A percentile compares a stretch with the other conserved stretches of the same genome.
Conservation (phyloP, 148 eudicot genomes). For the Agrostemma githago region DNA sequence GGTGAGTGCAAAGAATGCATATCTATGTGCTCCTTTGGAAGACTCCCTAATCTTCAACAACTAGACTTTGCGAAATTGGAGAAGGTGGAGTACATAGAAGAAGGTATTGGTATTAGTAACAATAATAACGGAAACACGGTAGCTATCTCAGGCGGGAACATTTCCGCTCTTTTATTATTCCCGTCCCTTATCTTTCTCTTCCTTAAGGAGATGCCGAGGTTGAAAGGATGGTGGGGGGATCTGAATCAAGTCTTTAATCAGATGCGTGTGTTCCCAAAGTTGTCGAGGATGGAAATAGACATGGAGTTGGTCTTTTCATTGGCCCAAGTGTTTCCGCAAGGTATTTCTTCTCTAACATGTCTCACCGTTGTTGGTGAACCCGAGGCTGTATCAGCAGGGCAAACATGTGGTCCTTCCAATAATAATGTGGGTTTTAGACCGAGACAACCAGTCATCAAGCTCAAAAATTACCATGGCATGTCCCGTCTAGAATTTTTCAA, state of each 20-base stretch:
- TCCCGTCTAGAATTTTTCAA: no score
- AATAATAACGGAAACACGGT: no score
- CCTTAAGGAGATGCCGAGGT: not conserved
- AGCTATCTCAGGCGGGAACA: not conserved
- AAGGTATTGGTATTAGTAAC: no score
- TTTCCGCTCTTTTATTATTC: not conserved
- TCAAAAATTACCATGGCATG: no score
- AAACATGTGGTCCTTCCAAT: not conserved
- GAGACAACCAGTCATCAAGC: no score
- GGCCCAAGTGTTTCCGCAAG: not conserved
- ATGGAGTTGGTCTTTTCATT: not conserved
- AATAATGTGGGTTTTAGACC: no score
- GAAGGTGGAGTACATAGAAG: conserved; percentile 13
- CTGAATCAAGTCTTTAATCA: no score
- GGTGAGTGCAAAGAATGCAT: not conserved
- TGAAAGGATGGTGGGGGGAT: conserved; percentile 11
- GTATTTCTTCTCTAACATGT: not conserved
- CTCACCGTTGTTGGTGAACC: no score
- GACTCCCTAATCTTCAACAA: not conserved
- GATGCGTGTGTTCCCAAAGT: no score
- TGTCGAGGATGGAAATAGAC: no score
- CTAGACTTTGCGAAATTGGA: no score
- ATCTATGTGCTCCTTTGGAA: not conserved
- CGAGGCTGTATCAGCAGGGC: not conserved
- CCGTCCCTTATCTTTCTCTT: no score